These are phyloP conservation scores for Bjerkandera adusta DNA, from an alignment of 1,284 basidiomycete genomes.

Conservation along the genomic window DNA sequence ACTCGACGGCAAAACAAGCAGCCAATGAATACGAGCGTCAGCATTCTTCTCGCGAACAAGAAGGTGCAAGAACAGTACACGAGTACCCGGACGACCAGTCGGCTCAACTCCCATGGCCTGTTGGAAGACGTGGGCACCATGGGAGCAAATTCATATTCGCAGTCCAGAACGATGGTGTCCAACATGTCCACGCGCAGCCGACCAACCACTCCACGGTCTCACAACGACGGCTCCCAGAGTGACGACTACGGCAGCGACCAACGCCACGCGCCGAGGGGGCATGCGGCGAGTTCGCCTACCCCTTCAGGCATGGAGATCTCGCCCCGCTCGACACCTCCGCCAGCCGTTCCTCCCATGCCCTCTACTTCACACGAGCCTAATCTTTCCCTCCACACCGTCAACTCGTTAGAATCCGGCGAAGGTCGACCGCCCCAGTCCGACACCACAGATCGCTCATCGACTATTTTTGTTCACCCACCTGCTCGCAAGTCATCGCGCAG, in stretches of 20 bases:
- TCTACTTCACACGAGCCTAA: not conserved
- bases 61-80: constrained; percentile 75
- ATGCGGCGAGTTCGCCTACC: not conserved
- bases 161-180: constrained; percentile 9
- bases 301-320: not conserved
- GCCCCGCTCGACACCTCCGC: constrained; percentile 1
- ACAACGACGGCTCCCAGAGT: constrained; percentile 12
- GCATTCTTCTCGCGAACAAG: constrained; percentile 65
- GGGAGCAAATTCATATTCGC: constrained; percentile 11
- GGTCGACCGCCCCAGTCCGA: not conserved
- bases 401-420: not conserved
- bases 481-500: constrained; percentile 9
- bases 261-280: constrained; percentile 2
- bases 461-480: constrained; percentile 3
- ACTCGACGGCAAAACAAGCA: constrained; percentile 17
- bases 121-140: constrained; percentile 42
- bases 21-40: constrained; percentile 39
- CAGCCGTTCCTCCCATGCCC: not conserved
- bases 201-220: constrained; percentile 9
- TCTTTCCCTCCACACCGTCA: not conserved
- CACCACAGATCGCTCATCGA: constrained; percentile 9
- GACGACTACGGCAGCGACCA: constrained; percentile 13
- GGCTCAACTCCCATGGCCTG: constrained; percentile 64
- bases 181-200: constrained; percentile 8
- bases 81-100: constrained; percentile 71